phyloP scores from a whole-genome alignment of 2,329 filamentous ascomycete species.

The Aspergillus intermedius region DNA sequence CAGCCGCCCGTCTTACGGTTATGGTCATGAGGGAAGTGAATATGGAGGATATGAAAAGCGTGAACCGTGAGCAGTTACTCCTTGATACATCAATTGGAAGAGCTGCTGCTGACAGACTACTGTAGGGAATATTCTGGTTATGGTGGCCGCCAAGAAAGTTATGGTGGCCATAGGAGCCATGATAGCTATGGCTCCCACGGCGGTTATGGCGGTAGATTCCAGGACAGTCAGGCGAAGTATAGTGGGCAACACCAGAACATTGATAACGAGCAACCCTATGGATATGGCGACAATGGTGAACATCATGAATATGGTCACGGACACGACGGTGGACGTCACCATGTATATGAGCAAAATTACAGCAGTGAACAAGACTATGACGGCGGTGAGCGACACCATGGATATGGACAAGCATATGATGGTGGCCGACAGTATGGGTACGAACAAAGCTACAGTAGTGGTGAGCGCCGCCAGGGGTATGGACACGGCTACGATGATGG shows the following conservation, averaged over 20 bases:
- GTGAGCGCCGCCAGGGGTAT: conserved; percentile 16
- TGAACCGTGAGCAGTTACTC: neutral
- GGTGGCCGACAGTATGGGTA: neutral
- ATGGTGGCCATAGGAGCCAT: conserved; percentile 11
- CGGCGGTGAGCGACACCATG: conserved; percentile 1
- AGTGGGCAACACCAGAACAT: conserved; percentile 11
- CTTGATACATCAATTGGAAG: neutral
- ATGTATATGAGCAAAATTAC: conserved; percentile 8
- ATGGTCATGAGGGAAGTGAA: neutral
- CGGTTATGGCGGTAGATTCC: conserved; percentile 11
- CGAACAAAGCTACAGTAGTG: conserved; percentile 12
- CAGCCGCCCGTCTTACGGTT: neutral
- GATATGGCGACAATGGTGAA: conserved; percentile 13
- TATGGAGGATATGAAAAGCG: neutral
- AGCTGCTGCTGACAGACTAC: conserved; percentile 1
- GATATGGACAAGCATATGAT: neutral
- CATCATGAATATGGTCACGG: conserved; percentile 10
- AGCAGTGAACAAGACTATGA: conserved; percentile 2
- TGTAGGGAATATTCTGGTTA: conserved; percentile 17
- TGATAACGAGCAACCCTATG: neutral
- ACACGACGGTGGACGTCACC: neutral
- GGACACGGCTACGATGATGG: conserved; percentile 13
- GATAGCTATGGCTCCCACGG: conserved; percentile 8
- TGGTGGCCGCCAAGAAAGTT: conserved; percentile 10
- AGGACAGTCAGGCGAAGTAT: conserved; percentile 12